Evolutionary conservation across 1,284 basidiomycete species (phyloP).

Genomic region (Thecaphora thlaspeos): DNA sequence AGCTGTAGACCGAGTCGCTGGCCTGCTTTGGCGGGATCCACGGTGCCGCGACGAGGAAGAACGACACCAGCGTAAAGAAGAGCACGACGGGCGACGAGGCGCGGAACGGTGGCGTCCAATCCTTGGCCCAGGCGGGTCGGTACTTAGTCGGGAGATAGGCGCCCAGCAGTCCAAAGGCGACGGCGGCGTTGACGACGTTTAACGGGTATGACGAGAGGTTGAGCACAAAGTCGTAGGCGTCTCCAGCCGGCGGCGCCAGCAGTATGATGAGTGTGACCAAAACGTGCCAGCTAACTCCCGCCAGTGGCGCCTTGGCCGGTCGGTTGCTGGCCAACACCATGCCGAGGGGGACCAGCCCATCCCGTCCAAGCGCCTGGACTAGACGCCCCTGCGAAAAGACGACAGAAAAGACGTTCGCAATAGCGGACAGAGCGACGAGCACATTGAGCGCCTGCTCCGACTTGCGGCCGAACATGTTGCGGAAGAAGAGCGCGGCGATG

Average conservation of each 20-base stretch:
- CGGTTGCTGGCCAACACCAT: constrained; percentile 62
- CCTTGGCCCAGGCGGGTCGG: constrained; percentile 20
- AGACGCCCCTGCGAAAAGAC: constrained; percentile 62
- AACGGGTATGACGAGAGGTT: constrained; percentile 66
- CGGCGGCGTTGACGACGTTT: constrained; percentile 62
- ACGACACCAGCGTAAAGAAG: constrained; percentile 64
- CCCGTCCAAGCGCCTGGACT: constrained; percentile 65
- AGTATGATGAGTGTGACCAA: constrained; percentile 63
- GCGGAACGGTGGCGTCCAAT: constrained; percentile 42
- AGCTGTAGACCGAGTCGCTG: constrained; percentile 1
- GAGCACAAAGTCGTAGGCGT: constrained; percentile 65
- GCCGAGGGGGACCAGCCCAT: constrained; percentile 63
- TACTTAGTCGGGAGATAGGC: constrained; percentile 28
- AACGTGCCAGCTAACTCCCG: constrained; percentile 60
- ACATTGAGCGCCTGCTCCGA: constrained; percentile 63
- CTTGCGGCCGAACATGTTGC: constrained; percentile 63
- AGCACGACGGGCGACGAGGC: constrained; percentile 62
- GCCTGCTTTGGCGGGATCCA: constrained; percentile 63
- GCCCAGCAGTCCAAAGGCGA: constrained; percentile 65
- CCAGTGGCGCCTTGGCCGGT: constrained; percentile 62
- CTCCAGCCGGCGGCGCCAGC: constrained; percentile 63
- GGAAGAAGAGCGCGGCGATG: constrained; percentile 65
- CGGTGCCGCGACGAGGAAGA: constrained; percentile 65
- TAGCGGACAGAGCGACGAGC: constrained; percentile 63
- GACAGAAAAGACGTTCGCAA: constrained; percentile 60